These are phyloP conservation scores for Leccinum subtestaceum DNA, from an alignment of 768 basidiomycete species.

Conservation along the genomic window DNA sequence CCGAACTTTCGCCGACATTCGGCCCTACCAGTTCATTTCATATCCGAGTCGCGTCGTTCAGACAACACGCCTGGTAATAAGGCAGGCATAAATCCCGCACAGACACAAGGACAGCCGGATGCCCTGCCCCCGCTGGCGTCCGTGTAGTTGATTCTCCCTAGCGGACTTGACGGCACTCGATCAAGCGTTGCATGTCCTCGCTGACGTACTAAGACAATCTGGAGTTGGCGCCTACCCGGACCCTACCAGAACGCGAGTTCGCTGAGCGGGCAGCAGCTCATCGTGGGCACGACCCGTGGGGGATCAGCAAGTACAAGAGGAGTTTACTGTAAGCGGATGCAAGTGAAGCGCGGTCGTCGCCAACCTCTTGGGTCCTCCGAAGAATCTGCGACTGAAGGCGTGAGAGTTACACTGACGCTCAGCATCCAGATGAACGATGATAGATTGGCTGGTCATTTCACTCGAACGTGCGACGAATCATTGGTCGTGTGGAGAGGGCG, in stretches of 20 bases:
- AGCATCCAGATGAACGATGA: background rate
- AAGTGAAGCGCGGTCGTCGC: slow-evolving; percentile 57
- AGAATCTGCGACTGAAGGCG: slow-evolving; percentile 15
- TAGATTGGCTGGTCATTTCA: background rate
- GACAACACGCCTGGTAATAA: slow-evolving; percentile 60
- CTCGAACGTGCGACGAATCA: background rate
- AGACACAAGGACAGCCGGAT: slow-evolving; percentile 48
- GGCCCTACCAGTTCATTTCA: background rate
- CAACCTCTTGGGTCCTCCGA: slow-evolving; percentile 37
- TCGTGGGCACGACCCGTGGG: slow-evolving; percentile 38
- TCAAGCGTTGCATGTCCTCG: slow-evolving; percentile 44
- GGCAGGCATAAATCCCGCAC: slow-evolving; percentile 47
- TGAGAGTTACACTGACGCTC: background rate
- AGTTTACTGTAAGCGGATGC: slow-evolving; percentile 42
- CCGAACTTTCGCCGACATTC: too few species aligned
- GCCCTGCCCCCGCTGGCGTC: slow-evolving; percentile 11
- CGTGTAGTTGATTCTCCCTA: slow-evolving; percentile 13
- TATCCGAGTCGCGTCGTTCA: slow-evolving; percentile 43
- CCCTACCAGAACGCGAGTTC: slow-evolving; percentile 27
- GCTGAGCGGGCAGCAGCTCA: slow-evolving; percentile 47
- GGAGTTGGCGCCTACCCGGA: slow-evolving; percentile 69
- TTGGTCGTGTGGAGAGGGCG: background rate
- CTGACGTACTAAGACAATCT: slow-evolving; percentile 49
- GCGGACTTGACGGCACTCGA: slow-evolving; percentile 52
- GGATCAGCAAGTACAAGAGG: slow-evolving; percentile 49